A percentile compares a stretch with the other conserved stretches of the same genome.
phyloP scores from a whole-genome alignment of 768 basidiomycete species.

The Tulasnella sp. region DNA sequence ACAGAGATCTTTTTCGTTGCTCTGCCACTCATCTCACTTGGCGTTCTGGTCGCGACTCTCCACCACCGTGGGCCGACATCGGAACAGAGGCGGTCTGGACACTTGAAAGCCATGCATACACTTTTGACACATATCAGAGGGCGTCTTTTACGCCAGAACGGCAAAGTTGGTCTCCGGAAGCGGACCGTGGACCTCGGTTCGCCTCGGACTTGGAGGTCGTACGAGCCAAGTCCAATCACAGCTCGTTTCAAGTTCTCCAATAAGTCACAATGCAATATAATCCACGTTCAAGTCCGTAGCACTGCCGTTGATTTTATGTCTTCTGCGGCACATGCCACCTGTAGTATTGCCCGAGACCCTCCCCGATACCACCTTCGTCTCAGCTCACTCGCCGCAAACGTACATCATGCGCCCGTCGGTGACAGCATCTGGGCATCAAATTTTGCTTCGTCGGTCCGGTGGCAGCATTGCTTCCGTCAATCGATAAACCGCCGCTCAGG shows the following conservation, averaged over 20 bases:
- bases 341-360: too few species aligned
- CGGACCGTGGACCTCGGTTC: background rate
- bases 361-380: background rate
- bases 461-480: background rate
- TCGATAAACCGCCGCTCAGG: background rate
- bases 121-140: background rate
- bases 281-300: background rate
- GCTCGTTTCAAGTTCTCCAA: background rate
- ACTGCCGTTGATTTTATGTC: background rate
- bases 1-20: background rate
- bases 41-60: background rate
- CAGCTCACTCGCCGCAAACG: background rate
- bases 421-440: background rate
- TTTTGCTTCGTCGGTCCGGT: background rate
- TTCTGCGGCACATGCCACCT: background rate
- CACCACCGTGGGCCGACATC: background rate
- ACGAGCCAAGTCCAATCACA: background rate
- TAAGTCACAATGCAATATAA: background rate
- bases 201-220: background rate
- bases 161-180: background rate
- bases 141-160: background rate
- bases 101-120: background rate
- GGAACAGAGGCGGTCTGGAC: background rate
- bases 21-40: background rate
- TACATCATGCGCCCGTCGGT: background rate